Evolutionary conservation across 257 asterid species (phyloP).

Genomic region (Nicotiana sylvestris): DNA sequence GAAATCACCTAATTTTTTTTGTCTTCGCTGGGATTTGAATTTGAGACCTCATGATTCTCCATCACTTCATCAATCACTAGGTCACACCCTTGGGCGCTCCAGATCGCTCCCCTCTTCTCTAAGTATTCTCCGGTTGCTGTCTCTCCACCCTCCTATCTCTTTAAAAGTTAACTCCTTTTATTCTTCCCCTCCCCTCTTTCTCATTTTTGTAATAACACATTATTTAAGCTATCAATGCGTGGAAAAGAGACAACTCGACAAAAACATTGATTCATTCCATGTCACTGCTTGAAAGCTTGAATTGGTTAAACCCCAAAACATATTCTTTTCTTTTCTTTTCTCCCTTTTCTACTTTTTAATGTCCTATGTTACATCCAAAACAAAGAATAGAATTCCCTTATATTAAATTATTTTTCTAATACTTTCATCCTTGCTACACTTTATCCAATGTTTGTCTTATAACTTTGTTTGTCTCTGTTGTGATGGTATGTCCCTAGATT

Average conservation of each 20-base stretch:
- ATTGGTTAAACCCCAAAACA: background rate
- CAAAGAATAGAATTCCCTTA: background rate
- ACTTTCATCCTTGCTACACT: background rate
- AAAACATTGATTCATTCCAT: background rate
- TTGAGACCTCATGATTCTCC: too few species aligned
- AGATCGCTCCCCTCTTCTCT: background rate
- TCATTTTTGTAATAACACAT: background rate
- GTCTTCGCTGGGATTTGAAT: too few species aligned
- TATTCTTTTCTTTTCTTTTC: background rate
- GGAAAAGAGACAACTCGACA: background rate
- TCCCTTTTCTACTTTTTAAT: background rate
- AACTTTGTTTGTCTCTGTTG: background rate
- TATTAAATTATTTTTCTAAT: background rate
- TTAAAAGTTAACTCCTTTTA: background rate
- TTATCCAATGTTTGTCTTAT: background rate
- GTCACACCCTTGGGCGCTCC: background rate
- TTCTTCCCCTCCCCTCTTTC: background rate
- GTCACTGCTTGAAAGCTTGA: background rate
- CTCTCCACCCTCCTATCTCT: background rate
- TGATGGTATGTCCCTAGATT: background rate
- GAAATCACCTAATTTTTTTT: too few species aligned
- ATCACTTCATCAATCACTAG: too few species aligned
- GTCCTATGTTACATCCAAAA: background rate
- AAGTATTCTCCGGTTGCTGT: background rate
- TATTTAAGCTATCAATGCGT: background rate